Evolutionary conservation across 305 asterid species (phyloP), one percentile per base, ranked within the genome.

Genomic region (Withania somnifera): DNA sequence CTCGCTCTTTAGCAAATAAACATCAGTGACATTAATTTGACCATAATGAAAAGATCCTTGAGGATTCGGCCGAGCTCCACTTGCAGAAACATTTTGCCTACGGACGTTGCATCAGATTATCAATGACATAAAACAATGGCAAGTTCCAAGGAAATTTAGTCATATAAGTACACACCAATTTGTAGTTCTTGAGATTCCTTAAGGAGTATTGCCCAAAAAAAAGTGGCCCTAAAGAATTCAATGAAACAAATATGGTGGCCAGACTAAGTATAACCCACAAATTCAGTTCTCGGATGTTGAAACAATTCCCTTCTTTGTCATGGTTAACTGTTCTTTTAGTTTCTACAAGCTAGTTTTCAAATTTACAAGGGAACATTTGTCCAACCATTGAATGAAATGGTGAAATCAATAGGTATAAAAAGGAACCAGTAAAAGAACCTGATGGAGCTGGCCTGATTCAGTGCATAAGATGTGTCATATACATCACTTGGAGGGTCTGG

Each of bases 51-150:
- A 96, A 15, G 99, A 94, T 36, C 99, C 99, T 86, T 96, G 98
- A 4, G 99, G 98, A 63, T 96, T 96, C 5, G 99, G 98, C 63
- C 99, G 97, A 79, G 99, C 99, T 85, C 99, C 99, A 83, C 97
- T 91, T 19, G 99, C 97, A 78, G 89, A 38, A 14, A 80, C 93
- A 80, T 96, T 96, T 91, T 91, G 98, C 97, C 98, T 96, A 90
- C 79, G 45, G 47, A 64, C 11, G 28, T 45, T 80, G 71, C 77
- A 61, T 61, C 28, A 58, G 19, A 79, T 79, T 79, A 38, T 47
- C 57, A 79, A 20, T 24, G n/a, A 17, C 52, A 60, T 24, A 17
- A 40, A 50, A 66, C 15, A 79, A n/a, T n/a, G n/a, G n/a, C n/a
- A n/a, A n/a, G n/a, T n/a, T n/a, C n/a, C n/a, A n/a, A n/a, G n/a